phyloP scores from a whole-genome alignment of 116 monocot species.

The Phalaenopsis hybrid region DNA sequence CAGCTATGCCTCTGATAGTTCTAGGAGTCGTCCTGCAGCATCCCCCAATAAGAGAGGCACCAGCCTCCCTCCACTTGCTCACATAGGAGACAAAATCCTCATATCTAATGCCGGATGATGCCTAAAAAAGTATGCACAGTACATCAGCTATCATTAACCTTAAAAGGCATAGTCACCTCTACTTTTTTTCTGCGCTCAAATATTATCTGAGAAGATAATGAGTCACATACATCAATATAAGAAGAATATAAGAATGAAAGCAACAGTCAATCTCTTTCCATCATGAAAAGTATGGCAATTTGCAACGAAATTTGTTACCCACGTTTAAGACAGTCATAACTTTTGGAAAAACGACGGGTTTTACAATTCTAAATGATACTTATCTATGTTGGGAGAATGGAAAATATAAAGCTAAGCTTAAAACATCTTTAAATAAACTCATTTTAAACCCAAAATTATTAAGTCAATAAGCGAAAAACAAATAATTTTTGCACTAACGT shows the following conservation, averaged over 20 bases:
- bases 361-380: not conserved
- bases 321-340: not conserved
- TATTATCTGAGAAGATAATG: not conserved
- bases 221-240: not conserved
- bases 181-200: not conserved
- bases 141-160: slow-evolving; percentile 1
- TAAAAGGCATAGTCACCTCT: not conserved
- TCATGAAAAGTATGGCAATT: not conserved
- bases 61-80: slow-evolving; percentile 63
- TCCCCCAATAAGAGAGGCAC: slow-evolving; percentile 85
- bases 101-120: slow-evolving; percentile 58
- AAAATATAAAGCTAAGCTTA: not conserved
- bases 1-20: slow-evolving; percentile 74
- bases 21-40: slow-evolving; percentile 94
- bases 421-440: not conserved
- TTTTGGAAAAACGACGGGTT: not conserved
- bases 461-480: not conserved
- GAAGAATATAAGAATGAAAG: slow-evolving; percentile 2
- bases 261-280: not conserved
- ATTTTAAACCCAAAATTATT: not conserved
- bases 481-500: not conserved
- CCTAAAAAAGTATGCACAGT: slow-evolving; percentile 23
- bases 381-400: not conserved
- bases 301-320: not conserved
- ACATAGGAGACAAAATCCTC: slow-evolving; percentile 89